Evolutionary conservation across 2,329 filamentous ascomycete species (phyloP), one percentile per base, ranked within the genome.

Genomic region (Huntiella omanensis): DNA sequence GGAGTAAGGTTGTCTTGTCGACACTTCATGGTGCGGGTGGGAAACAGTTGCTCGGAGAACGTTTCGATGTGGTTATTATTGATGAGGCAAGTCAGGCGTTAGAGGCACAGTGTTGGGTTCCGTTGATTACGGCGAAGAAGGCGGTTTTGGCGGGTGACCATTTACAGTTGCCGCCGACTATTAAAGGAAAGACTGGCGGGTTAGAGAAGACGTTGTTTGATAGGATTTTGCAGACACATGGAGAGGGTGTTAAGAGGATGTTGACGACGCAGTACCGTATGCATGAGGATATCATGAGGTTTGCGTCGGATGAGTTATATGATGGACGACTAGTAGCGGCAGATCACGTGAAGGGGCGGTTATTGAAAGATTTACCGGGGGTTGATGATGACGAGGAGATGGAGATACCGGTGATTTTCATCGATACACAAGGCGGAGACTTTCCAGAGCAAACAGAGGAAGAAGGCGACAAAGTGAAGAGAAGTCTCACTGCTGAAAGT

Each of bases 191-290:
- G 52, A 52, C 54, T 51, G 46, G 58, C 61, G 52, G 57, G 51
- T 70, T 98, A 4, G 87, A 94, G 57, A 83, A 71, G n/a, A 96
- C 91, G 0, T 68, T 98, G 28, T 98, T 98, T 59, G 88, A 96
- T 60, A 74, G 91, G 22, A 69, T 98, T 37, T 69, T 98, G 39
- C 69, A 71, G 4, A 66, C 95, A 12, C 83, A 98, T 58, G 91
- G 91, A 1, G 64, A 77, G 1, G 68, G 67, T 4, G 86, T 98
- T 64, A 96, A 96, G 65, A 71, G 83, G 44, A 94, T 96, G 83
- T 73, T 98, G 17, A 96, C 85, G 3, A 93, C 82, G 4, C 91
- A 98, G 63, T 98, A 98, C 60, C 85, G 91, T 34, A 98, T 98
- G 91, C 86, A 98, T 58, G 81, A 93, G 57, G 77, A 70, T 46